These are phyloP conservation scores for Pelargonium myrrhifolium DNA, from an alignment of 441 rosid genomes.

Conservation along the genomic window DNA sequence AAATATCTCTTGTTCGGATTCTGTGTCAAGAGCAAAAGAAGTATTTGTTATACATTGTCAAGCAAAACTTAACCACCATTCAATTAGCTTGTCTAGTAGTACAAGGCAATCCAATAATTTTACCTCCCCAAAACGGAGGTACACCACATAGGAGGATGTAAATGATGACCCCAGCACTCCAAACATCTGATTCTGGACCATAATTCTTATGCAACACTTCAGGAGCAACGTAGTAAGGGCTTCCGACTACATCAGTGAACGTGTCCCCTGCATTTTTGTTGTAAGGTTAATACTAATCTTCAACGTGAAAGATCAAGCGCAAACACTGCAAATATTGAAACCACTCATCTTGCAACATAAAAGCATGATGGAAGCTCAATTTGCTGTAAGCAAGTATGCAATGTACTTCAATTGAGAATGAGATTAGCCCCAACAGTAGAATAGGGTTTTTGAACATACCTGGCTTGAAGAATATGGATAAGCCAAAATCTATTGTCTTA, in stretches of 20 bases:
- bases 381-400: no score
- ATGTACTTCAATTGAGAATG: no score
- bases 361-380: no score
- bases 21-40: slow-evolving; percentile 17
- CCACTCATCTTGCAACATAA: no score
- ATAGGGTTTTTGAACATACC: slow-evolving; percentile 28
- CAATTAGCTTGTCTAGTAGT: no score
- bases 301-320: no score
- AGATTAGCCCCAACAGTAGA: no score
- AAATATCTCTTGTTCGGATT: slow-evolving; percentile 50
- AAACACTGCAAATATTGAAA: no score
- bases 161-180: slow-evolving; percentile 66
- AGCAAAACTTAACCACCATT: no score
- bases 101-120: background rate
- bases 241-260: slow-evolving; percentile 54
- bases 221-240: slow-evolving; percentile 61
- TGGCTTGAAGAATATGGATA: slow-evolving; percentile 54
- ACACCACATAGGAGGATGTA: slow-evolving; percentile 50
- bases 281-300: background rate
- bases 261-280: slow-evolving; percentile 36
- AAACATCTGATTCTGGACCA: slow-evolving; percentile 58
- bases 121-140: slow-evolving; percentile 75
- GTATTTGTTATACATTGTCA: no score
- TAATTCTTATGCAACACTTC: slow-evolving; percentile 46
- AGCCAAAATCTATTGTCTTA: slow-evolving; percentile 60